Evolutionary conservation across 78 protist genomes (phyloP).

Genomic region (Speleostelium caveatum): DNA sequence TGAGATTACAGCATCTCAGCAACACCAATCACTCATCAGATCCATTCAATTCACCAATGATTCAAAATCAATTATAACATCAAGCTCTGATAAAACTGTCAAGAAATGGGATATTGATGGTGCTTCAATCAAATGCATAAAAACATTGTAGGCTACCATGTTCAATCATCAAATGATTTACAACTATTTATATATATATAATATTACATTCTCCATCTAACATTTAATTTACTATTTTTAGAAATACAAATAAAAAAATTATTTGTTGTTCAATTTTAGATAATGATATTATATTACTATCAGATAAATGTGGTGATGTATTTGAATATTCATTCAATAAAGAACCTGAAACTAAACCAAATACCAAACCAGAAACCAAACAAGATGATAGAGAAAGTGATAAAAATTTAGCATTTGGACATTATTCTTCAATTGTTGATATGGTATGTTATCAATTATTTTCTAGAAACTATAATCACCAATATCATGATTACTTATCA

Average conservation of each 20-base stretch:
- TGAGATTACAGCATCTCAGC: neutral
- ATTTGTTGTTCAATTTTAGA: conserved; percentile 15
- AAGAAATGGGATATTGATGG: conserved; percentile 9
- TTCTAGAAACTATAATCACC: neutral
- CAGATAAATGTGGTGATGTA: conserved; percentile 72
- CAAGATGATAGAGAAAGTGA: conserved; percentile 38
- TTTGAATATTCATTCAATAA: conserved; percentile 21
- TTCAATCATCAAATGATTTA: neutral
- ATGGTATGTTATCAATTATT: too few relatives aligned
- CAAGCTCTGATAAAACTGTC: neutral
- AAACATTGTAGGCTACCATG: neutral
- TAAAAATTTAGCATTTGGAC: conserved; percentile 54
- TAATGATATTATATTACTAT: conserved; percentile 15
- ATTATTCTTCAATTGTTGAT: conserved; percentile 56
- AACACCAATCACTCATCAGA: neutral
- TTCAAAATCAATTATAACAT: neutral
- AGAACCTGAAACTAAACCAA: neutral
- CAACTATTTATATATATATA: neutral
- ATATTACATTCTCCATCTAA: neutral
- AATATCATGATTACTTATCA: neutral
- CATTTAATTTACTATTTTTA: neutral
- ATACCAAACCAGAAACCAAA: neutral
- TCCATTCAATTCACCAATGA: conserved; percentile 18
- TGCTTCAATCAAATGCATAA: neutral
- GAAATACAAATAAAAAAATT: conserved; percentile 35